Percentiles rank a stretch among this genome's conserved stretches.
Evolutionary conservation across 2,329 filamentous ascomycete species (phyloP).

Genomic region (Elsinoe ampelina): DNA sequence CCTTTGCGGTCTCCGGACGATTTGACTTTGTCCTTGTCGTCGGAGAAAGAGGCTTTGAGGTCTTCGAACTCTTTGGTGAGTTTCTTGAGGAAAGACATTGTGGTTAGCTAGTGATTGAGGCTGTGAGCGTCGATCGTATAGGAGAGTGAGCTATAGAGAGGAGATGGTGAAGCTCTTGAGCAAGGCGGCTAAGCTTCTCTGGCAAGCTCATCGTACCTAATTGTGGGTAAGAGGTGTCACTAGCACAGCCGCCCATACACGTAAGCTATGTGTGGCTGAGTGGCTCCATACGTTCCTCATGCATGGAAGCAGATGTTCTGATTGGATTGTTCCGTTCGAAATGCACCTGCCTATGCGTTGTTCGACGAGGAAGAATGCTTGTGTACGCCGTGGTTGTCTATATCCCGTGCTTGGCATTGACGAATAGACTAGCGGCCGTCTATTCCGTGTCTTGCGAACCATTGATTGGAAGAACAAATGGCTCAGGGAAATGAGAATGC

Average conservation of each 20-base stretch:
- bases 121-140: background rate
- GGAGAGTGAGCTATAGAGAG: background rate
- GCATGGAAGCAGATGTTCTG: background rate
- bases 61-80: conserved; percentile 38
- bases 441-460: background rate
- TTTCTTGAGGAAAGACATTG: conserved; percentile 40
- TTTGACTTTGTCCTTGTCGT: conserved; percentile 25
- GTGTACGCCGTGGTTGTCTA: background rate
- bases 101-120: conserved; percentile 3
- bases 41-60: conserved; percentile 22
- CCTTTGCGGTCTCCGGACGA: conserved; percentile 21
- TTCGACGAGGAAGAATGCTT: conserved; percentile 1
- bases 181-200: background rate
- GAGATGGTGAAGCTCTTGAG: background rate
- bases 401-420: conserved; percentile 3
- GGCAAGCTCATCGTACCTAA: background rate
- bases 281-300: background rate
- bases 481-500: conserved; percentile 5
- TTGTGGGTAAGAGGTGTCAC: background rate
- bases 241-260: background rate
- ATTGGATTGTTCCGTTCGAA: background rate
- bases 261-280: conserved; percentile 3
- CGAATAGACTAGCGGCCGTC: background rate
- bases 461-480: background rate
- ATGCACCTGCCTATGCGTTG: conserved; percentile 1